Evolutionary conservation across 2,329 filamentous ascomycete species (phyloP).

Genomic region (Clonostachys rhizophaga): DNA sequence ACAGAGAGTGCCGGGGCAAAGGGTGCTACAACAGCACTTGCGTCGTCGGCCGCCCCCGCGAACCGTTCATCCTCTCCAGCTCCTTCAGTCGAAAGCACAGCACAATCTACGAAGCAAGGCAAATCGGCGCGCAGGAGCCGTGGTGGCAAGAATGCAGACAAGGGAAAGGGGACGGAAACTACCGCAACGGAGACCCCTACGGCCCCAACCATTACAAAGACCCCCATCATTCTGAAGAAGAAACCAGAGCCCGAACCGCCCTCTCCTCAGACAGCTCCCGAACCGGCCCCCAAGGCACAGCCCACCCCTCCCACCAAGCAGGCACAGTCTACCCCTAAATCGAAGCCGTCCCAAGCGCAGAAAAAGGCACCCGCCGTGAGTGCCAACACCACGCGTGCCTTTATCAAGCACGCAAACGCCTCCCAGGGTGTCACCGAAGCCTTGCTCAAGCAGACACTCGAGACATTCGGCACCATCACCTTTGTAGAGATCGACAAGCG

Average conservation of each 20-base stretch:
- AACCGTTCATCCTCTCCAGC: slow-evolving; percentile 10
- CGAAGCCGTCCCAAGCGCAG: slow-evolving; percentile 12
- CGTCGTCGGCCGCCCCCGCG: neutral
- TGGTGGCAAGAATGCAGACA: slow-evolving; percentile 30
- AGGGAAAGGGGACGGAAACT: slow-evolving; percentile 27
- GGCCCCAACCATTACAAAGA: slow-evolving; percentile 10
- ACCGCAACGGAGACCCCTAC: slow-evolving; percentile 15
- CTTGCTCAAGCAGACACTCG: slow-evolving; percentile 69
- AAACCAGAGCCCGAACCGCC: slow-evolving; percentile 19
- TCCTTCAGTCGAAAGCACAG: slow-evolving; percentile 3
- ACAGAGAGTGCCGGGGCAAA: slow-evolving; percentile 23
- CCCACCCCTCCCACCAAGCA: slow-evolving; percentile 8
- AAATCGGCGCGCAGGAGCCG: slow-evolving; percentile 19
- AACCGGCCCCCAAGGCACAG: slow-evolving; percentile 2
- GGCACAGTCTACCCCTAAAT: slow-evolving; percentile 26
- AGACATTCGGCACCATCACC: slow-evolving; percentile 67
- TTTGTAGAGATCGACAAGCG: slow-evolving; percentile 91
- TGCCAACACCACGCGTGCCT: slow-evolving; percentile 58
- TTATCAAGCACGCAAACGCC: slow-evolving; percentile 79
- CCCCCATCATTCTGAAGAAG: slow-evolving; percentile 36
- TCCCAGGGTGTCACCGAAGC: slow-evolving; percentile 89
- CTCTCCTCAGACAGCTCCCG: neutral
- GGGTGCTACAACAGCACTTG: slow-evolving; percentile 2
- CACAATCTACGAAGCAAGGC: neutral
- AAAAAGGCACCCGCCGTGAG: slow-evolving; percentile 23